These are phyloP conservation scores for Penium margaritaceum DNA, from an alignment of 139 green algal genomes.

Conservation along the genomic window DNA sequence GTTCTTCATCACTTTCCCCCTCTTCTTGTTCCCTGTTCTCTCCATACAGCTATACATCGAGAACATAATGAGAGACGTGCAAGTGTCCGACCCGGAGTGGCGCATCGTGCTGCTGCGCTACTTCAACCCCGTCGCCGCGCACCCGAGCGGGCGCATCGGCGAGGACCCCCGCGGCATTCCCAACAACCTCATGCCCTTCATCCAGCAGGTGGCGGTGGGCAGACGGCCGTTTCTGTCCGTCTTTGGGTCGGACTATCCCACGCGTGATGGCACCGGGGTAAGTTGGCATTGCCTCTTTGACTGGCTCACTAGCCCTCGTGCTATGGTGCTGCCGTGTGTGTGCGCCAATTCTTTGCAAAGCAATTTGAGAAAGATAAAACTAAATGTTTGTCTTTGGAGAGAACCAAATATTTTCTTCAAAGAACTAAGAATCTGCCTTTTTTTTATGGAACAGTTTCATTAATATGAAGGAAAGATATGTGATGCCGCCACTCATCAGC, in stretches of 20 bases:
- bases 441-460: too few species aligned
- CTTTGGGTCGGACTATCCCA: constrained; percentile 90
- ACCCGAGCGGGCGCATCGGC: constrained; percentile 67
- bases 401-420: too few species aligned
- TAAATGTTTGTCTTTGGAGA: too few species aligned
- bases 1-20: neutral
- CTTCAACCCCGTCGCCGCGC: constrained; percentile 82
- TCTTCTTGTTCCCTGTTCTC: neutral
- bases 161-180: constrained; percentile 91
- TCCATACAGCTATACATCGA: constrained; percentile 90
- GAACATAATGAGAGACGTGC: constrained; percentile 64
- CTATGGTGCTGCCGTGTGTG: too few species aligned
- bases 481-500: too few species aligned
- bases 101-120: constrained; percentile 82
- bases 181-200: constrained; percentile 99
- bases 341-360: too few species aligned
- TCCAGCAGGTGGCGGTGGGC: constrained; percentile 89
- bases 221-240: constrained; percentile 77
- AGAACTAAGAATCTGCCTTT: too few species aligned
- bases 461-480: too few species aligned
- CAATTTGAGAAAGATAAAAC: too few species aligned
- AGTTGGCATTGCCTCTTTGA: too few species aligned
- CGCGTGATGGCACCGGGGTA: constrained; percentile 57
- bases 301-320: too few species aligned
- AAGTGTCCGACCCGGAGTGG: constrained; percentile 67